phyloP scores from a whole-genome alignment of 345 rosid genomes.

The Eucalyptus marginata region DNA sequence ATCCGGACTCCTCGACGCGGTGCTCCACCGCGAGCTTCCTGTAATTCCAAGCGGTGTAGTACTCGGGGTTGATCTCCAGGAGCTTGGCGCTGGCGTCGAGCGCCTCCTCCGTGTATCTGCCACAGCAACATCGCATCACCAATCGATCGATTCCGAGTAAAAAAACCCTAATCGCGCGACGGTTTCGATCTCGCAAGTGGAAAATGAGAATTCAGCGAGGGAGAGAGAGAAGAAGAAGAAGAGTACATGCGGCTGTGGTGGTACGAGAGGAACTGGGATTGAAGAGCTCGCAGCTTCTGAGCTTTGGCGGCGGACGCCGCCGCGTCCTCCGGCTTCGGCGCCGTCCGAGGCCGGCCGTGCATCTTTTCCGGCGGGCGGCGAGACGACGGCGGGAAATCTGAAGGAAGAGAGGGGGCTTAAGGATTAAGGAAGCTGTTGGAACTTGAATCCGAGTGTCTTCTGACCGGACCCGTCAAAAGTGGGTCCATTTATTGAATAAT shows the following conservation, averaged over 20 bases:
- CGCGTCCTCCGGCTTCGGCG: conserved; percentile 47
- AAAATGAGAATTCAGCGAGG: neutral
- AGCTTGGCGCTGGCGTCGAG: conserved; percentile 69
- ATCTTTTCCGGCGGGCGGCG: conserved; percentile 10
- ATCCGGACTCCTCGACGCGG: conserved; percentile 14
- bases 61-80: conserved; percentile 74
- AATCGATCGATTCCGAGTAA: neutral
- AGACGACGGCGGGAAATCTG: neutral
- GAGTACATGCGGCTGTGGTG: conserved; percentile 57
- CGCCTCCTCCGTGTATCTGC: conserved; percentile 78
- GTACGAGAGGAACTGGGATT: conserved; percentile 46
- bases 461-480: neutral
- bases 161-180: neutral
- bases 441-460: neutral
- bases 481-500: no score
- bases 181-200: neutral
- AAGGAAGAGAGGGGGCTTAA: neutral
- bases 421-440: neutral
- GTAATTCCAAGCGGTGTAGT: conserved; percentile 87
- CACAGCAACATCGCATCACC: neutral
- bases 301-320: conserved; percentile 69
- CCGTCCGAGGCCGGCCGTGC: conserved; percentile 88
- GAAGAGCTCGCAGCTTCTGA: conserved; percentile 53
- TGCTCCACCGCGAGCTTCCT: conserved; percentile 70
- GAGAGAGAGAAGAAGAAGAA: neutral